These are phyloP conservation scores for Stentor coeruleus DNA, from an alignment of 73 alveolate species.

Conservation along the genomic window DNA sequence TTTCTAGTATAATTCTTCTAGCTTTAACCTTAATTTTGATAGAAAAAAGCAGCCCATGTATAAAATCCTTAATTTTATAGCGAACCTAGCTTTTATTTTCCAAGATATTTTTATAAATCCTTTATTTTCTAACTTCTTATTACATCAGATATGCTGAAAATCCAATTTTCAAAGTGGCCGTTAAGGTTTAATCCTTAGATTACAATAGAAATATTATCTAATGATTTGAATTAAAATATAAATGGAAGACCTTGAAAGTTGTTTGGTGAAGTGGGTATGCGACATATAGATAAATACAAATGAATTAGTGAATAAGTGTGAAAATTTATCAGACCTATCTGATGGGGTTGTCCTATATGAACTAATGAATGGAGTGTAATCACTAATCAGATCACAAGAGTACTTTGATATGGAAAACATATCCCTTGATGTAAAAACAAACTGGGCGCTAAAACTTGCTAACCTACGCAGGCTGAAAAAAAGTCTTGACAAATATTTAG, in stretches of 20 bases:
- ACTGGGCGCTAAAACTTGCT: slow-evolving; percentile 17
- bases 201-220: no score
- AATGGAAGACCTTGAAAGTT: slow-evolving; percentile 14
- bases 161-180: no score
- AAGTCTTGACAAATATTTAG: background rate
- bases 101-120: no score
- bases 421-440: background rate
- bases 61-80: no score
- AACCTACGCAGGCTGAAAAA: slow-evolving; percentile 23
- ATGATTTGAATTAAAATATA: no score
- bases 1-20: no score
- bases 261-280: slow-evolving; percentile 3
- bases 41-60: no score
- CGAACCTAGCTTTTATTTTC: no score
- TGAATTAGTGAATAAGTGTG: background rate
- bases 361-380: slow-evolving; percentile 23
- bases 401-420: background rate
- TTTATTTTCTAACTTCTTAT: no score
- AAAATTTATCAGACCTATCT: slow-evolving; percentile 14
- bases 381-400: slow-evolving; percentile 6
- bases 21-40: no score
- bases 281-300: background rate
- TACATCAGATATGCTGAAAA: no score
- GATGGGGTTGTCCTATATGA: slow-evolving; percentile 20
- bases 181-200: no score